Base-by-base conservation (phyloP, 208 protist species). In the Acanthamoeba quina region DNA sequence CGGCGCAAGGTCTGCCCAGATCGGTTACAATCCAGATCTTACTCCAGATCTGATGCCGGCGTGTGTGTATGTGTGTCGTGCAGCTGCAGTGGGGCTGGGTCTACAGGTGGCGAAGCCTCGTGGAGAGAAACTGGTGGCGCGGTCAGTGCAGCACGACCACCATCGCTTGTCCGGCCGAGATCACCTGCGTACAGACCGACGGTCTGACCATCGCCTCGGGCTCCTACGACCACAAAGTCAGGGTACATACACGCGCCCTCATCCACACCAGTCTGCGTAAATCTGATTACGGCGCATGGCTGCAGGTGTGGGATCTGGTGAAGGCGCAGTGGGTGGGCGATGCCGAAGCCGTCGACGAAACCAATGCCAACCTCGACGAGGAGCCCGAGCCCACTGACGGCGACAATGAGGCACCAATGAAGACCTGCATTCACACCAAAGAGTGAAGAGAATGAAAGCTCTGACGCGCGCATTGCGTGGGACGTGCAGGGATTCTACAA, bases 181-280 rank as follows among this genome's bases (percentile, higher is more conserved):
- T 90, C 52, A 90, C 83, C 0, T 90, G 83, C 83, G 83, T 90
- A 26, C 83, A 90, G 83, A 66, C 62, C 15, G 83, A 90, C 41
- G 83, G 62, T 3, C 54, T 72, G 11, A 90, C 58, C 31, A 90
- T 90, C 21, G 83, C 83, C 31, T 90, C 83, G 54, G 83, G 83
- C 5, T 90, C 83, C 19, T 90, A 90, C 58, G 83, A 90, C 60
- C 62, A 52, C 15, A 90, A 90, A 29, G 72, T 90, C 37, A 15
- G 62, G 37, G 83, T 90, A 56, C 78, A 9, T 62, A 5, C 52
- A 15, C n/a, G 17, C 37, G 0, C 62, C 62, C 44, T 3, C 37
- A 3, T 3, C 37, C n/a, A n/a, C 2, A 0, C 37, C 37, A 37
- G 37, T 3, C 37, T 3, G 37, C 37, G 37, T 0, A 37, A 3